Percentiles rank a stretch among this genome's conserved stretches.
Evolutionary conservation across 495 filamentous ascomycete species (phyloP).

Genomic region (Aspergillus wentii): DNA sequence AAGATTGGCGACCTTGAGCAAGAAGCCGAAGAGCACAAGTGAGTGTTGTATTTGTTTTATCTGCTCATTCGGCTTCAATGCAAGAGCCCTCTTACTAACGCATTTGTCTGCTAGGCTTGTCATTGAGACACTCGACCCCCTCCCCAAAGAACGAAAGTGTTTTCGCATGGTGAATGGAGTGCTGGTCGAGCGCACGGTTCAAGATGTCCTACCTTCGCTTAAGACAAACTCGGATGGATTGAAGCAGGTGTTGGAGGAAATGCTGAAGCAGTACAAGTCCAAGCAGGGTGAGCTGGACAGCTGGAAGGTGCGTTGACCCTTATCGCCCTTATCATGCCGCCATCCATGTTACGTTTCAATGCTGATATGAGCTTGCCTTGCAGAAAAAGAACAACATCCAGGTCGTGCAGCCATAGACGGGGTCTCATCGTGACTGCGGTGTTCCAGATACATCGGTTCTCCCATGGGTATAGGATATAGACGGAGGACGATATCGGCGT

Average conservation of each 20-base stretch:
- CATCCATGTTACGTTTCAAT: too few relatives aligned
- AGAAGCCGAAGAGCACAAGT: conserved; percentile 98
- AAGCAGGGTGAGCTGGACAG: conserved; percentile 95
- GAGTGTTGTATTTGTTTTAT: conserved; percentile 23
- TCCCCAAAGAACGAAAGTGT: conserved; percentile 85
- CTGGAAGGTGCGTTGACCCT: conserved; percentile 76
- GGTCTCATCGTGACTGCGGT: too few relatives aligned
- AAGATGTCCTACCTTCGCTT: conserved; percentile 84
- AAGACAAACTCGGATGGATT: conserved; percentile 93
- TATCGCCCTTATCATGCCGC: conserved; percentile 5
- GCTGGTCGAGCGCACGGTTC: conserved; percentile 85
- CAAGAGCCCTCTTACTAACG: too few relatives aligned
- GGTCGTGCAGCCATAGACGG: conserved; percentile 67
- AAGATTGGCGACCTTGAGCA: conserved; percentile 98
- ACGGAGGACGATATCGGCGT: conserved; percentile 6
- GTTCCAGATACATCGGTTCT: conserved; percentile 4
- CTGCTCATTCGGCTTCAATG: neutral
- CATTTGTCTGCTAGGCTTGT: conserved; percentile 63
- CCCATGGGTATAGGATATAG: neutral
- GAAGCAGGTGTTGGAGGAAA: conserved; percentile 91
- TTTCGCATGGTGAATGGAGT: conserved; percentile 99
- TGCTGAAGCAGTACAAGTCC: conserved; percentile 93
- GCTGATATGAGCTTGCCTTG: conserved; percentile 16
- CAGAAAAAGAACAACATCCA: conserved; percentile 99
- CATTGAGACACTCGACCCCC: conserved; percentile 84